Evolutionary conservation across 106 monocot genomes (phyloP).

Genomic region (Vanilla planifolia): DNA sequence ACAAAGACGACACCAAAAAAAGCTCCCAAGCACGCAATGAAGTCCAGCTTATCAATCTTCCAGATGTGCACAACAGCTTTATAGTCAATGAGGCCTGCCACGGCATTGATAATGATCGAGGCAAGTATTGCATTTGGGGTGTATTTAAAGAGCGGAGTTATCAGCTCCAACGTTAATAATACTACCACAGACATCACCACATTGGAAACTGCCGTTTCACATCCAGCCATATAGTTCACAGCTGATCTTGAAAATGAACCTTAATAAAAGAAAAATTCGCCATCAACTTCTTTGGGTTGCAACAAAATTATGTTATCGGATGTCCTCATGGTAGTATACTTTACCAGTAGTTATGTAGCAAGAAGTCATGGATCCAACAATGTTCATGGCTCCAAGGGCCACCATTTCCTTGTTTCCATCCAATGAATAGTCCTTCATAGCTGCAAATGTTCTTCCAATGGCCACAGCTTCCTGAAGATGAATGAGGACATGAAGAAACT

Average conservation of each 20-base stretch:
- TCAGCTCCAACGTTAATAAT: constrained; percentile 24
- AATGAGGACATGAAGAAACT: background rate
- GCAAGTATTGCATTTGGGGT: constrained; percentile 32
- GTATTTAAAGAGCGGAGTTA: constrained; percentile 34
- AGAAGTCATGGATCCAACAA: constrained; percentile 78
- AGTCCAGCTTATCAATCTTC: constrained; percentile 48
- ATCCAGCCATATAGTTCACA: constrained; percentile 36
- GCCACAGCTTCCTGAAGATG: constrained; percentile 73
- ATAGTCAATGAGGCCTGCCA: constrained; percentile 25
- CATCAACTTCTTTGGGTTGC: too few relatives aligned
- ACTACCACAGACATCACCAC: constrained; percentile 31
- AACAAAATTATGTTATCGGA: too few relatives aligned
- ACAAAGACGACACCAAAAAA: constrained; percentile 37
- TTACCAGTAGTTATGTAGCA: constrained; percentile 83
- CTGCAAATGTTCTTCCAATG: constrained; percentile 84
- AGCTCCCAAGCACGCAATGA: constrained; percentile 26
- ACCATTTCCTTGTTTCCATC: constrained; percentile 97
- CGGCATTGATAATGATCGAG: constrained; percentile 33
- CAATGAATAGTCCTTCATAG: constrained; percentile 73
- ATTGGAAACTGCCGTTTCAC: constrained; percentile 31
- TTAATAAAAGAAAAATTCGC: background rate
- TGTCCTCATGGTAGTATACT: too few relatives aligned
- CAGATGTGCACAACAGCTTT: constrained; percentile 12
- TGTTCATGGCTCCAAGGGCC: constrained; percentile 89
- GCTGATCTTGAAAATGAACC: constrained; percentile 36